These are phyloP conservation scores for Alternaria sp. DNA, from an alignment of 2,329 filamentous ascomycete genomes.

Conservation along the genomic window DNA sequence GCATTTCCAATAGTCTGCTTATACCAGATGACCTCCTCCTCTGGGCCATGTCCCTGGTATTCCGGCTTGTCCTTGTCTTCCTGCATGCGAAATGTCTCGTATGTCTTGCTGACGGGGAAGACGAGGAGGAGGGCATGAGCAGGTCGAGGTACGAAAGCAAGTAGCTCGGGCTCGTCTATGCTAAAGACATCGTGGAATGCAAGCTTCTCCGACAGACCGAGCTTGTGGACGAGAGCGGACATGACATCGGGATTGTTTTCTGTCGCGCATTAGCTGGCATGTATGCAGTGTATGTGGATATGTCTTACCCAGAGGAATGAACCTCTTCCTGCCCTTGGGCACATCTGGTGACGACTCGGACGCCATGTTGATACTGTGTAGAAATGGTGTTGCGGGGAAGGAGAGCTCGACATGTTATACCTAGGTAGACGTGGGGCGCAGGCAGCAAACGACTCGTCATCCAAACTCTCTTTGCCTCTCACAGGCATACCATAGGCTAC, in stretches of 20 bases:
- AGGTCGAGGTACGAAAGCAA: constrained; percentile 86
- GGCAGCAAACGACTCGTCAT: constrained; percentile 22
- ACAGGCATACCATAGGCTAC: background rate
- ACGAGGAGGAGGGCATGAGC: constrained; percentile 89
- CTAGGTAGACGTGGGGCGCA: constrained; percentile 21
- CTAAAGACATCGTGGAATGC: constrained; percentile 91
- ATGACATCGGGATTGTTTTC: constrained; percentile 91
- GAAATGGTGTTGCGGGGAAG: constrained; percentile 19
- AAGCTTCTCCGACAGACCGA: constrained; percentile 81
- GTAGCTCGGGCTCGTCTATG: constrained; percentile 82
- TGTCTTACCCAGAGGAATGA: constrained; percentile 47
- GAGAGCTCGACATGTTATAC: constrained; percentile 7
- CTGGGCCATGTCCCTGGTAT: constrained; percentile 71
- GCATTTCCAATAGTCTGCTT: constrained; percentile 95
- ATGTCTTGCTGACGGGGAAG: constrained; percentile 81
- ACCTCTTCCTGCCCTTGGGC: constrained; percentile 43
- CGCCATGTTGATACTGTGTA: constrained; percentile 32
- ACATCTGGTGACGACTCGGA: constrained; percentile 38
- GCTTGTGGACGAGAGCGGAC: constrained; percentile 80
- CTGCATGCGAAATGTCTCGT: constrained; percentile 75
- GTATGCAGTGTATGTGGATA: background rate
- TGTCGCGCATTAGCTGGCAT: constrained; percentile 26
- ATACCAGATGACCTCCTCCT: constrained; percentile 89
- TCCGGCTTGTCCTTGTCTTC: constrained; percentile 71
- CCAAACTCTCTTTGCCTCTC: background rate